Evolutionary conservation across 768 basidiomycete species (phyloP).

Genomic region (Xerocomellus intermedius): DNA sequence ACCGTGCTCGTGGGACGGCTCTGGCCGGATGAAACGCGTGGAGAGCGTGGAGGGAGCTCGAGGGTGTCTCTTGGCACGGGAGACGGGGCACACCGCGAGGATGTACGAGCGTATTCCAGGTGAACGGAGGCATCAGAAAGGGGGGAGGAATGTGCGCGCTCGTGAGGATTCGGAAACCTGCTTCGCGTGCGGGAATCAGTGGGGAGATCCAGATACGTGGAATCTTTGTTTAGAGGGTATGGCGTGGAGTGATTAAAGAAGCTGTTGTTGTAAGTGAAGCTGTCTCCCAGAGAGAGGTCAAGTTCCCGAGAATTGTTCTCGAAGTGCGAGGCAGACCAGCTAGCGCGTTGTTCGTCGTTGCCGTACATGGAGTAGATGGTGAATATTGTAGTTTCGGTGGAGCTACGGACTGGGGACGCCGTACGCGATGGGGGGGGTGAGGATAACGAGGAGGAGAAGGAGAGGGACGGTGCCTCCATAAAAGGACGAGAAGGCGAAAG

Average conservation of each 20-base stretch:
- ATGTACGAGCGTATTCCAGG: slow-evolving; percentile 14
- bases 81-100: slow-evolving; percentile 20
- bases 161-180: slow-evolving; percentile 21
- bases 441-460: slow-evolving; percentile 35
- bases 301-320: slow-evolving; percentile 40
- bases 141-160: slow-evolving; percentile 22
- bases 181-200: slow-evolving; percentile 22
- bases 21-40: slow-evolving; percentile 21
- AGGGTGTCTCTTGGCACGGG: slow-evolving; percentile 15
- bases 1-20: slow-evolving; percentile 23
- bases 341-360: slow-evolving; percentile 48
- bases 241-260: slow-evolving; percentile 30
- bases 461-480: slow-evolving; percentile 41
- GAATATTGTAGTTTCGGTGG: slow-evolving; percentile 74
- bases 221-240: slow-evolving; percentile 22
- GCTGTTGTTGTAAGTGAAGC: slow-evolving; percentile 31
- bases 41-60: slow-evolving; percentile 26
- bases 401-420: slow-evolving; percentile 41
- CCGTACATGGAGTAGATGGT: slow-evolving; percentile 89
- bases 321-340: slow-evolving; percentile 46
- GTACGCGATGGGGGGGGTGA: slow-evolving; percentile 29
- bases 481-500: slow-evolving; percentile 13
- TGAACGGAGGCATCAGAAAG: slow-evolving; percentile 29
- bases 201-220: slow-evolving; percentile 31
- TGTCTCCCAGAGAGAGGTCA: slow-evolving; percentile 34